Conservation (phyloP, 441 rosid genomes). For the Pelargonium citronellum region DNA sequence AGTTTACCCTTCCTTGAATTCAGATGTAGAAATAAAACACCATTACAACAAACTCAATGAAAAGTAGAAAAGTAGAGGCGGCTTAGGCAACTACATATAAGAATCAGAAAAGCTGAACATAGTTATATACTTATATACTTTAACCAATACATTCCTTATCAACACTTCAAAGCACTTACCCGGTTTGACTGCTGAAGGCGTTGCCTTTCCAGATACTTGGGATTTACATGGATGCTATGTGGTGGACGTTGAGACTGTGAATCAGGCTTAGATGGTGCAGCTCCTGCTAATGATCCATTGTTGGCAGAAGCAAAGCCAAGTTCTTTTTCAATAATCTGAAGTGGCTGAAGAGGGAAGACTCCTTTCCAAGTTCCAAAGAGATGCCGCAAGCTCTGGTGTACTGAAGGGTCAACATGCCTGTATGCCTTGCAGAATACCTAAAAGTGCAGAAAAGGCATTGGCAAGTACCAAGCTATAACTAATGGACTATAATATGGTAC, state of each 20-base stretch:
- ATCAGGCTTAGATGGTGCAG: constrained; percentile 55
- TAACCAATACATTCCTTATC: too few species aligned
- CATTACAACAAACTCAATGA: background rate
- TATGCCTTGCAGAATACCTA: constrained; percentile 92
- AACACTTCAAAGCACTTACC: constrained; percentile 38
- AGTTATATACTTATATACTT: background rate
- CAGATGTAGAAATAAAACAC: background rate
- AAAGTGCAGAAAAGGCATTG: constrained; percentile 16
- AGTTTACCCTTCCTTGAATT: background rate
- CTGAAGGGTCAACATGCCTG: constrained; percentile 71
- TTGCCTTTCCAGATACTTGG: constrained; percentile 90
- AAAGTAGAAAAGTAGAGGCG: background rate
- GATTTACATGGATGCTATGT: constrained; percentile 94
- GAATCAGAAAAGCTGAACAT: background rate
- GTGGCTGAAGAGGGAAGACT: constrained; percentile 72
- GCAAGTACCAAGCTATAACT: background rate
- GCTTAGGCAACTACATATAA: background rate
- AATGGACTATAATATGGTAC: background rate
- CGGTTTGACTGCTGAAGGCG: constrained; percentile 78
- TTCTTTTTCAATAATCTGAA: constrained; percentile 81
- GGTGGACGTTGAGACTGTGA: constrained; percentile 64
- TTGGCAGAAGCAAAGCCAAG: constrained; percentile 65
- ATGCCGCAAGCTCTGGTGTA: constrained; percentile 86
- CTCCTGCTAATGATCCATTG: constrained; percentile 61
- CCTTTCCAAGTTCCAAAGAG: constrained; percentile 99